phyloP scores from a whole-genome alignment of 2,329 filamentous ascomycete genomes.

The Trichoderma koningiopsis region DNA sequence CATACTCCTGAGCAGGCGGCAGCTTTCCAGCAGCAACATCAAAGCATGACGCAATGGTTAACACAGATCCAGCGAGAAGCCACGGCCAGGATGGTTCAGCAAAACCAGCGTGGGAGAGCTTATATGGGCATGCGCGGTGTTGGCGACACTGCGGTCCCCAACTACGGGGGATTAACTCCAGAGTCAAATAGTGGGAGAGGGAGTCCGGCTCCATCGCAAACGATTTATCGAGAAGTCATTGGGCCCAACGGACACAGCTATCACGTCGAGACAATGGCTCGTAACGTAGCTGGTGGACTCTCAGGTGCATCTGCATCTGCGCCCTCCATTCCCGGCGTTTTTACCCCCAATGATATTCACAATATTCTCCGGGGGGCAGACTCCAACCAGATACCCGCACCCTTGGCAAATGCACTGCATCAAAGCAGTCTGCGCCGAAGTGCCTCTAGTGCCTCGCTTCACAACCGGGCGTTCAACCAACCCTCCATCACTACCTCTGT shows the following conservation, averaged over 20 bases:
- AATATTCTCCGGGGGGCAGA: slow-evolving; percentile 51
- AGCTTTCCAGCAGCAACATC: slow-evolving; percentile 44
- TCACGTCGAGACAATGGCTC: slow-evolving; percentile 38
- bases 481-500: slow-evolving; percentile 49
- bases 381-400: slow-evolving; percentile 47
- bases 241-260: slow-evolving; percentile 40
- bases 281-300: not conserved
- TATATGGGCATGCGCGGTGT: slow-evolving; percentile 46
- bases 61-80: slow-evolving; percentile 52
- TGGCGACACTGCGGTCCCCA: slow-evolving; percentile 37
- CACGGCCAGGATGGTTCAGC: slow-evolving; percentile 44
- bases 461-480: slow-evolving; percentile 38
- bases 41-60: slow-evolving; percentile 49
- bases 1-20: slow-evolving; percentile 36
- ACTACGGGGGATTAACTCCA: slow-evolving; percentile 27
- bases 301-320: slow-evolving; percentile 12
- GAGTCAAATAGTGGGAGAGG: slow-evolving; percentile 33
- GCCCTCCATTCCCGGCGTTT: slow-evolving; percentile 32
- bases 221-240: slow-evolving; percentile 39
- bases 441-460: slow-evolving; percentile 50
- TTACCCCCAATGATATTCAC: slow-evolving; percentile 49
- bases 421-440: slow-evolving; percentile 54
- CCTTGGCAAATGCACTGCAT: slow-evolving; percentile 55
- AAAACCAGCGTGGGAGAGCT: slow-evolving; percentile 48
- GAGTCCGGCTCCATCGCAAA: slow-evolving; percentile 34